phyloP scores from a whole-genome alignment of 352 stramenopile species.

The Phytopythium chamaehyphon region DNA sequence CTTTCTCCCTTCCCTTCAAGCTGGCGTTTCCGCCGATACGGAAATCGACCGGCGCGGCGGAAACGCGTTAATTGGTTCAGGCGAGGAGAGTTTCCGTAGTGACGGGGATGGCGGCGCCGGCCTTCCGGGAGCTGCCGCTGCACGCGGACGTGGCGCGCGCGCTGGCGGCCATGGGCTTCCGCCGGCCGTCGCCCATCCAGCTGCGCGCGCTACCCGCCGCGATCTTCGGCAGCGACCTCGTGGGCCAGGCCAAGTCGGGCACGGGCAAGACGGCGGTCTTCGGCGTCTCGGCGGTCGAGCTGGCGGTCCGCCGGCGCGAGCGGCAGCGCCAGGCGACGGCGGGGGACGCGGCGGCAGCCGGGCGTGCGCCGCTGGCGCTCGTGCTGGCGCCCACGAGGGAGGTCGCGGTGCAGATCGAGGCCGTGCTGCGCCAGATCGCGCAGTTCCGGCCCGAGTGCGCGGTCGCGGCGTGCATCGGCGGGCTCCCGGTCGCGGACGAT shows the following conservation, averaged over 20 bases:
- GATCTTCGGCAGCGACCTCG: constrained; percentile 78
- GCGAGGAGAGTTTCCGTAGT: too few species aligned
- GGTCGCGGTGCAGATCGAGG: constrained; percentile 74
- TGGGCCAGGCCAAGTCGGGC: constrained; percentile 79
- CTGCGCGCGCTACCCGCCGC: constrained; percentile 57
- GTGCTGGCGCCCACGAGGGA: constrained; percentile 77
- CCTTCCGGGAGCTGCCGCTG: constrained; percentile 63
- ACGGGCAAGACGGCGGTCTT: constrained; percentile 84
- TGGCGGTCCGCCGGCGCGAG: constrained; percentile 34
- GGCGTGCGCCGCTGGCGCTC: constrained; percentile 33
- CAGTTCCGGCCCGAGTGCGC: constrained; percentile 28
- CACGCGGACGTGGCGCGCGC: constrained; percentile 42
- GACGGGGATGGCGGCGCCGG: constrained; percentile 10
- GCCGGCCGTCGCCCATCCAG: constrained; percentile 64
- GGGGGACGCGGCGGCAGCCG: background rate
- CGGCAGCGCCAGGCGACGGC: background rate
- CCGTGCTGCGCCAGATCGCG: constrained; percentile 52
- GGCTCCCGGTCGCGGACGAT: constrained; percentile 53
- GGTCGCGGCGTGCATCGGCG: constrained; percentile 57
- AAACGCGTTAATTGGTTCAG: too few species aligned
- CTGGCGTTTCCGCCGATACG: background rate
- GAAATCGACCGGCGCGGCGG: too few species aligned
- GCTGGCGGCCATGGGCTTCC: constrained; percentile 51
- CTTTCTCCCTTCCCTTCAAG: background rate
- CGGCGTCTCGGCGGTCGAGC: constrained; percentile 57